Evolutionary conservation across 768 basidiomycete genomes (phyloP).

Genomic region (Sistotremastrum suecicum): DNA sequence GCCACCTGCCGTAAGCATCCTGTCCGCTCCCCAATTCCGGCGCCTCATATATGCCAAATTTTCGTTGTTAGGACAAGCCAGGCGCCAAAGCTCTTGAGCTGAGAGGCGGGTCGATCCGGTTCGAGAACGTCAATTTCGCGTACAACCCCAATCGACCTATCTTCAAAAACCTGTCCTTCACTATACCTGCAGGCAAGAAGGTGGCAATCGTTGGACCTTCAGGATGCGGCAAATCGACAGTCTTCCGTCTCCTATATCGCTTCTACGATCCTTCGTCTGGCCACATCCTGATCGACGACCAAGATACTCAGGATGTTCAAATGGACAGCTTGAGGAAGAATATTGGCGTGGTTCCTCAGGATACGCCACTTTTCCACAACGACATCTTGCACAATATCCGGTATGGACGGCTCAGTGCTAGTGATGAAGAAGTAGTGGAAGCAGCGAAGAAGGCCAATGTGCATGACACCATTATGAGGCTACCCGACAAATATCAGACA

Average conservation of each 20-base stretch:
- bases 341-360: constrained; percentile 95
- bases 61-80: constrained; percentile 47
- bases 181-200: constrained; percentile 90
- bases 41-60: too few relatives aligned
- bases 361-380: constrained; percentile 94
- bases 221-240: constrained; percentile 94
- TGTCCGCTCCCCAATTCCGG: too few relatives aligned
- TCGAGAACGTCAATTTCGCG: constrained; percentile 83
- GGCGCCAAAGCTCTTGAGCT: constrained; percentile 54
- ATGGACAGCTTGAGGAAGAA: constrained; percentile 54
- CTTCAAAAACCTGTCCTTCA: constrained; percentile 77
- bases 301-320: constrained; percentile 65
- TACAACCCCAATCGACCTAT: constrained; percentile 91
- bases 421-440: constrained; percentile 76
- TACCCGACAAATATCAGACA: constrained; percentile 81
- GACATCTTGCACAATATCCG: constrained; percentile 92
- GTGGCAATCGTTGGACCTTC: constrained; percentile 95
- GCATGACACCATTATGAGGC: constrained; percentile 57
- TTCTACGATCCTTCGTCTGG: constrained; percentile 85
- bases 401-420: constrained; percentile 80
- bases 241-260: constrained; percentile 85
- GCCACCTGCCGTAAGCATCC: constrained; percentile 46
- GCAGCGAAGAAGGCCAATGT: constrained; percentile 83
- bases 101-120: constrained; percentile 76
- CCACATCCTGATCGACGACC: constrained; percentile 74